phyloP scores from a whole-genome alignment of 2,329 filamentous ascomycete genomes.

The Shiraia sp. region DNA sequence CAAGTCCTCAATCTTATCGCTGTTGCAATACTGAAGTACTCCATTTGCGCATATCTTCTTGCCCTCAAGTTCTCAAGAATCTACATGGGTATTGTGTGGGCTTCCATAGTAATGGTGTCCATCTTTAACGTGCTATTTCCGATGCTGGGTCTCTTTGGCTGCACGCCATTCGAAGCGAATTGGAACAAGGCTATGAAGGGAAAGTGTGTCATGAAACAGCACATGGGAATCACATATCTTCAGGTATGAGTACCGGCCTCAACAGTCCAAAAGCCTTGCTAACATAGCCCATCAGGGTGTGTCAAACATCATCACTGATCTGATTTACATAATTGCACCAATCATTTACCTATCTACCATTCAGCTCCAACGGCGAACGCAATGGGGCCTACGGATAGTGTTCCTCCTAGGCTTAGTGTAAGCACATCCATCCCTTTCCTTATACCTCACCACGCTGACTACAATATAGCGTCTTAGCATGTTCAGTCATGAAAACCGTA shows the following conservation, averaged over 20 bases:
- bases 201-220: too few species aligned
- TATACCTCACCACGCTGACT: too few species aligned
- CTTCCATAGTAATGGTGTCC: slow-evolving; percentile 27
- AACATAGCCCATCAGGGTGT: too few species aligned
- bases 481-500: slow-evolving; percentile 29
- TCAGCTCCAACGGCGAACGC: too few species aligned
- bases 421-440: too few species aligned
- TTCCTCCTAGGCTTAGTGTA: too few species aligned
- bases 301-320: slow-evolving; percentile 32
- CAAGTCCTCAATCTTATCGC: slow-evolving; percentile 34
- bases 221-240: too few species aligned
- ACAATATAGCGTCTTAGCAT: slow-evolving; percentile 18
- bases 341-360: slow-evolving; percentile 30
- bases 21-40: slow-evolving; percentile 35
- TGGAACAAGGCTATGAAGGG: too few species aligned
- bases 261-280: too few species aligned
- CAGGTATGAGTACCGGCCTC: slow-evolving; percentile 7
- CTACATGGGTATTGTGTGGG: slow-evolving; percentile 27
- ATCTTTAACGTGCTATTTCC: slow-evolving; percentile 28
- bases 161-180: slow-evolving; percentile 31
- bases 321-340: slow-evolving; percentile 31
- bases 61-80: slow-evolving; percentile 25
- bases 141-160: slow-evolving; percentile 20
- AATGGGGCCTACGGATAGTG: too few species aligned
- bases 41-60: slow-evolving; percentile 34